Percentiles rank a stretch among this genome's conserved stretches.
These are phyloP conservation scores for Syzygium malaccense DNA, from an alignment of 441 rosid species.

Conservation along the genomic window DNA sequence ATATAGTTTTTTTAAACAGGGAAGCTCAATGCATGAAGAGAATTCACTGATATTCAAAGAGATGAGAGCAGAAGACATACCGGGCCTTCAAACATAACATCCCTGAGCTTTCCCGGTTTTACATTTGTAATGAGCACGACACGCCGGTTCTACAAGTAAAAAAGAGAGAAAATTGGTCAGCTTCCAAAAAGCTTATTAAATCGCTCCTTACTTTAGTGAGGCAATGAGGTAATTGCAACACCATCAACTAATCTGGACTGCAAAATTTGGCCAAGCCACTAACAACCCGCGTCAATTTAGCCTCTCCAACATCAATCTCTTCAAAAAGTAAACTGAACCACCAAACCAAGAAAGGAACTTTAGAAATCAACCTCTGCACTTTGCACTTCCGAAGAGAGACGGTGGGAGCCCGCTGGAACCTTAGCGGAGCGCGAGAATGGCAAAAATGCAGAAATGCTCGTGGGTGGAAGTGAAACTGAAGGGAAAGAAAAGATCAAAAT, in stretches of 20 bases:
- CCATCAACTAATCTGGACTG: conserved; percentile 75
- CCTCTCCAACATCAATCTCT: conserved; percentile 92
- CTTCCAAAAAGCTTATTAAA: neutral
- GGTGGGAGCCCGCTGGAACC: no score
- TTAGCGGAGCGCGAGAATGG: no score
- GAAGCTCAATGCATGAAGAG: neutral
- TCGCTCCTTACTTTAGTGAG: neutral
- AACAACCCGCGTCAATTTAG: conserved; percentile 83
- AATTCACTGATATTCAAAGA: neutral
- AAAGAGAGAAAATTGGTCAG: conserved; percentile 2
- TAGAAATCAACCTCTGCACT: neutral
- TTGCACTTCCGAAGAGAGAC: neutral
- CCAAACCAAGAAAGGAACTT: neutral
- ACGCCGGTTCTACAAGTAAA: conserved; percentile 55
- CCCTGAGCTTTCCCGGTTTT: conserved; percentile 96
- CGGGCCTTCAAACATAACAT: conserved; percentile 92
- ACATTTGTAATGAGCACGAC: conserved; percentile 89
- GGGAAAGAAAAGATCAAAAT: no score
- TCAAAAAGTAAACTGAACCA: conserved; percentile 81
- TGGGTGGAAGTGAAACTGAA: no score
- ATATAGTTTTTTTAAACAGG: neutral
- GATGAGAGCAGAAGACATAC: conserved; percentile 28
- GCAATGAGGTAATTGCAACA: conserved; percentile 23
- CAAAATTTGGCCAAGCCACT: conserved; percentile 95
- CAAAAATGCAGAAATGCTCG: no score